Evolutionary conservation across 2,329 filamentous ascomycete species (phyloP).

Genomic region (Scolecobasidium constrictum): DNA sequence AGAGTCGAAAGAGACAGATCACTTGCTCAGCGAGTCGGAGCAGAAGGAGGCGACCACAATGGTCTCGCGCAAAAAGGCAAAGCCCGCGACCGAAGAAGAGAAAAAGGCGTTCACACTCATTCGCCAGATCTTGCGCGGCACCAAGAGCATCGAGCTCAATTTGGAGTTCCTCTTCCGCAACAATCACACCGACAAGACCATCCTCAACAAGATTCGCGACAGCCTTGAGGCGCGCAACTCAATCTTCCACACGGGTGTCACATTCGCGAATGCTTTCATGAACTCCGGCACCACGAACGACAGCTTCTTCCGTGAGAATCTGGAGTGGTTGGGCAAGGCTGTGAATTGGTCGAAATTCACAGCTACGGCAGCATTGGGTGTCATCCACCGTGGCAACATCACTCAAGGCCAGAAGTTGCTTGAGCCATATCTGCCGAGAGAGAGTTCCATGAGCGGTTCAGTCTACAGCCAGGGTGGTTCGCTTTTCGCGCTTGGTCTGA

Average conservation of each 20-base stretch:
- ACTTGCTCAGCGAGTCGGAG: conserved; percentile 44
- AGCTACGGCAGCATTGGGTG: conserved; percentile 87
- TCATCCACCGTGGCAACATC: conserved; percentile 92
- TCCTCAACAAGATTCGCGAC: conserved; percentile 93
- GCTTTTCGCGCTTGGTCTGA: conserved; percentile 86
- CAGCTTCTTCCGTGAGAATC: conserved; percentile 95
- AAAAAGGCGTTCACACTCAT: conserved; percentile 46
- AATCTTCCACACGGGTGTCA: conserved; percentile 96
- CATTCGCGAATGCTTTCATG: conserved; percentile 98
- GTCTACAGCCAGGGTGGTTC: conserved; percentile 95
- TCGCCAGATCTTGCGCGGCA: conserved; percentile 63
- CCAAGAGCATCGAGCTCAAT: conserved; percentile 88
- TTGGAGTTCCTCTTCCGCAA: conserved; percentile 94
- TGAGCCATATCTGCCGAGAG: conserved; percentile 83
- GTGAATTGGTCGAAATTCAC: conserved; percentile 99
- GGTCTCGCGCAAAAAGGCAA: conserved; percentile 30
- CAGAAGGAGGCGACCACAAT: conserved; percentile 24
- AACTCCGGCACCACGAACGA: conserved; percentile 97
- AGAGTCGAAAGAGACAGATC: conserved; percentile 46
- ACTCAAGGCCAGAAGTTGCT: conserved; percentile 87
- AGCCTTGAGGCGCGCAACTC: conserved; percentile 93
- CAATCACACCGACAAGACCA: conserved; percentile 83
- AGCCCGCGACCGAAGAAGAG: conserved; percentile 36
- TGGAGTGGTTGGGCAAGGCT: conserved; percentile 96
- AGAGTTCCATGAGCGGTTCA: conserved; percentile 67